Evolutionary conservation across 2,329 filamentous ascomycete genomes (phyloP), one percentile per base, ranked within the genome.

Genomic region (Colletotrichum sp.): DNA sequence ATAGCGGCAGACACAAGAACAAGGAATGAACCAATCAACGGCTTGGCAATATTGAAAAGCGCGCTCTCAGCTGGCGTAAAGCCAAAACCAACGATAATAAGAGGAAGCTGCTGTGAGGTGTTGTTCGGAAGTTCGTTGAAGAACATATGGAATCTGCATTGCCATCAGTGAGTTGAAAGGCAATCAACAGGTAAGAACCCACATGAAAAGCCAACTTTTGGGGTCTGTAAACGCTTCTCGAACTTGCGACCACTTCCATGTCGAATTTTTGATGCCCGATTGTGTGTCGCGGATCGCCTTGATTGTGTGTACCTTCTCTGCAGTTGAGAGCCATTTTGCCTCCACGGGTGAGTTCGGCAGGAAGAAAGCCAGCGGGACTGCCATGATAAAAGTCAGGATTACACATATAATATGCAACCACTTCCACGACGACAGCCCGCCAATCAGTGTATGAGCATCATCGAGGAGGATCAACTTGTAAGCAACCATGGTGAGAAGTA

Each of bases 71-170:
- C 79, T 3, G 79, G 76, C 8, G 78, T 80, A 32, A 80, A 81
- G 6, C 79, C 80, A 36, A 81, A 80, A 2, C 75, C 78, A 22
- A 79, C 76, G 9, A 81, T 72, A 59, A 80, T 80, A 7, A 80
- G 76, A 10, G 79, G 79, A 34, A 80, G 77, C 63, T 80, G 79
- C 59, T 80, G 79, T 6, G 79, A 80, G 9, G 79, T 80, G 28
- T 80, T 80, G 69, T 80, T 80, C 12, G 79, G 79, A n/a, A 80
- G 71, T 65, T 80, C 79, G 65, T 80, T 80, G 69, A 80, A 80
- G 73, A 80, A 80, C 79, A 80, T 80, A 68, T 80, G 79, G n/a
- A 75, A 63, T 52, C 79, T 80, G 18, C 15, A 15, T n/a, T 5
- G 7, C n/a, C 4, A 15, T 34, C 32, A 71, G 26, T 22, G n/a